Base-by-base conservation (phyloP, 1,284 basidiomycete genomes). In the Somion occarium region DNA sequence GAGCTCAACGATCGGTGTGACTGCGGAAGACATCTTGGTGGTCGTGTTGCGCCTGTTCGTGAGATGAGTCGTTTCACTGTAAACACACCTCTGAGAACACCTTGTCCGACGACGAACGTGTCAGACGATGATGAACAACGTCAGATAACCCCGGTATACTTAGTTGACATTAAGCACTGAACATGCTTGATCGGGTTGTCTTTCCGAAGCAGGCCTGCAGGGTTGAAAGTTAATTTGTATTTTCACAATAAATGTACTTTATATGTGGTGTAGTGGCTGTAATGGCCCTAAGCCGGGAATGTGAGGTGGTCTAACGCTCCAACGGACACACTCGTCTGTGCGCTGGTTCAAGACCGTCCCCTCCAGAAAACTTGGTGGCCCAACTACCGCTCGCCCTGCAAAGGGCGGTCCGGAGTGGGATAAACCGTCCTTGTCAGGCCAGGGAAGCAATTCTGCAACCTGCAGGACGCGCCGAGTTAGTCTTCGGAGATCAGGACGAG, bases 371-470 rank as follows among this genome's bases (percentile, higher is more conserved):
- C 83, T 89, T 89, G 85, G 87, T 68, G 85, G 68, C 76, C 79
- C 82, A 79, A 76, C 78, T 74, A 67, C 74, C 71, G 52, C 60
- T 75, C 79, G 72, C 68, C 54, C 66, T 75, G 80, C 70, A 89
- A 83, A 78, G 69, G 27, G 64, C 78, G 82, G 74, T 55, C 58
- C 62, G 69, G 71, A 75, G 79, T 81, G 83, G 85, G 84, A 83
- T 89, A 89, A 88, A 85, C 65, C 70, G 82, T 69, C 77, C 83
- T 79, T 81, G 83, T 82, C 78, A 73, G 82, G 79, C 82, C 82
- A 90, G 87, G 86, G 83, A 88, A 90, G 88, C 74, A 83, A 90
- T 90, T 88, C 82, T 81, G 87, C 87, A 90, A 82, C 79, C 81
- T 77, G 77, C 82, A 78, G 83, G 78, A 72, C 76, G 76, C 67